phyloP scores from a whole-genome alignment of 805 yeast genomes.

The Saccharomycopsis capsularis region DNA sequence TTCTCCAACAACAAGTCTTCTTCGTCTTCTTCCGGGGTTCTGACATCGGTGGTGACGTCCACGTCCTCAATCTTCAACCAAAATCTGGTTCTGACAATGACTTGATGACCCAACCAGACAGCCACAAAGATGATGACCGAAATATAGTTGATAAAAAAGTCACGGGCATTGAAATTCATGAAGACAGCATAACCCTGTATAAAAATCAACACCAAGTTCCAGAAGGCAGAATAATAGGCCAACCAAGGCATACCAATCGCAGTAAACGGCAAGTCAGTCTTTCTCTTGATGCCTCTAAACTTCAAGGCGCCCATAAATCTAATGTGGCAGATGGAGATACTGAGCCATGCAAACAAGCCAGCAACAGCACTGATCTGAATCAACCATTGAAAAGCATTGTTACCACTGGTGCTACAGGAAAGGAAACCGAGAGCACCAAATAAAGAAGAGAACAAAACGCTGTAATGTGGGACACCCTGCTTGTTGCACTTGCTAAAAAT shows the following conservation, averaged over 20 bases:
- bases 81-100: constrained; percentile 41
- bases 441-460: constrained; percentile 47
- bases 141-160: constrained; percentile 64
- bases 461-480: constrained; percentile 53
- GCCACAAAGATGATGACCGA: constrained; percentile 57
- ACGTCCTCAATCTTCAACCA: constrained; percentile 47
- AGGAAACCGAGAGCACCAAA: constrained; percentile 56
- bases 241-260: constrained; percentile 58
- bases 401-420: constrained; percentile 43
- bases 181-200: constrained; percentile 66
- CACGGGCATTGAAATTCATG: constrained; percentile 43
- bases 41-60: constrained; percentile 62
- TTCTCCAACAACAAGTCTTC: constrained; percentile 25
- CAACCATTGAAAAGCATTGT: constrained; percentile 57
- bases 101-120: constrained; percentile 49
- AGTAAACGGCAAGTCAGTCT: constrained; percentile 55
- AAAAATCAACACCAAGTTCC: constrained; percentile 49
- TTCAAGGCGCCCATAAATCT: constrained; percentile 57
- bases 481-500: constrained; percentile 41
- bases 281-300: constrained; percentile 54
- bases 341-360: constrained; percentile 62
- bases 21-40: constrained; percentile 41
- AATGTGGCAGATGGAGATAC: constrained; percentile 51
- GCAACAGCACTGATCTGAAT: constrained; percentile 60
- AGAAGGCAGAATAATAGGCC: constrained; percentile 53